Evolutionary conservation across 2,329 filamentous ascomycete species (phyloP).

Genomic region (Pseudogymnoascus sp.): DNA sequence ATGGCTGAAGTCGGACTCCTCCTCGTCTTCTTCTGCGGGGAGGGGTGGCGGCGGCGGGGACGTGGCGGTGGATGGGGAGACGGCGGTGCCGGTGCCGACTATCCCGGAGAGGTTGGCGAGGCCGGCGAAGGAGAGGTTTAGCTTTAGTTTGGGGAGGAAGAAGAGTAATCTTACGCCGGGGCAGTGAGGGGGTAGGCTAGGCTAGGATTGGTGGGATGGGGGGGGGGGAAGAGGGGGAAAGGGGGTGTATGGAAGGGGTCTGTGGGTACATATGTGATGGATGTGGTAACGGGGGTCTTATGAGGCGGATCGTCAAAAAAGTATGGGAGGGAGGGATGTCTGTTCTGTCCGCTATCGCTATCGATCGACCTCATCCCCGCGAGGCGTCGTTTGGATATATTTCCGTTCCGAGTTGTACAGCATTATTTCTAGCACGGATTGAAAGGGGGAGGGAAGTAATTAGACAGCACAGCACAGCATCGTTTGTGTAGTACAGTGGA

Average conservation of each 20-base stretch:
- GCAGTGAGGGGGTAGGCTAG: background rate
- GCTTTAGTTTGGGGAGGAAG: constrained; percentile 59
- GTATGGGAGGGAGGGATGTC: background rate
- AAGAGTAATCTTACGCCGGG: constrained; percentile 46
- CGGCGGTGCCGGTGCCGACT: constrained; percentile 15
- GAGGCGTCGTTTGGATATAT: background rate
- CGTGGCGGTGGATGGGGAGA: constrained; percentile 21
- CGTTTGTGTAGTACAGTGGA: background rate
- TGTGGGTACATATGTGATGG: background rate
- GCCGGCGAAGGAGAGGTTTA: constrained; percentile 53
- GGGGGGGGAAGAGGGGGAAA: too few species aligned
- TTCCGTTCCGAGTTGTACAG: background rate
- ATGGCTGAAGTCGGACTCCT: constrained; percentile 31
- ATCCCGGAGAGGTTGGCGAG: constrained; percentile 39
- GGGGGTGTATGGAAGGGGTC: too few species aligned
- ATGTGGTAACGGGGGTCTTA: too few species aligned
- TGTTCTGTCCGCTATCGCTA: background rate
- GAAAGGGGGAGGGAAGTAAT: background rate
- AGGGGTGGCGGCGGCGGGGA: constrained; percentile 11
- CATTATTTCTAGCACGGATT: background rate
- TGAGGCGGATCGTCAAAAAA: background rate
- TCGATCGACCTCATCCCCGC: too few species aligned
- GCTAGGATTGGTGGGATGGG: too few species aligned
- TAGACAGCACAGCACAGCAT: background rate
- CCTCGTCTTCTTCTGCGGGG: too few species aligned